Conservation (phyloP, 129 eudicot genomes). For the Cynara cardunculus region DNA sequence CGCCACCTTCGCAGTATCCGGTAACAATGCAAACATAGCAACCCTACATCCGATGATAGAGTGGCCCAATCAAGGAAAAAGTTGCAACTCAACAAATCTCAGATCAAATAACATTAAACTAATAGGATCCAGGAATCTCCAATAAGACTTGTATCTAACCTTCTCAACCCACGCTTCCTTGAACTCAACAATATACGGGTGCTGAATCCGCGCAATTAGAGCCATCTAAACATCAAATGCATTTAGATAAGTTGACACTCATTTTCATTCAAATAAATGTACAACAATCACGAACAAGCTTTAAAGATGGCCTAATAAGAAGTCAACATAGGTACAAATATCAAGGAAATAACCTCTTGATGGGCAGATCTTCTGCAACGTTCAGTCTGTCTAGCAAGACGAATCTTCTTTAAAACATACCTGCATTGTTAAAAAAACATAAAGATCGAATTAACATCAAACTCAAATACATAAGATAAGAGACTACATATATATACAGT, state of each 20-base stretch:
- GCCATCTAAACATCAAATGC: constrained; percentile 71
- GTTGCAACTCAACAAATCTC: constrained; percentile 2
- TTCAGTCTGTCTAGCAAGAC: constrained; percentile 98
- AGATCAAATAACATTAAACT: not conserved
- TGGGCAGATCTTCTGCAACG: constrained; percentile 98
- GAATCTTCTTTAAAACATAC: constrained; percentile 94
- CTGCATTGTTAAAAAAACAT: constrained; percentile 36
- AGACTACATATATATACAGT: not conserved
- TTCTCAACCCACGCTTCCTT: constrained; percentile 99
- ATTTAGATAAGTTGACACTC: not conserved
- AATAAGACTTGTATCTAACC: constrained; percentile 41
- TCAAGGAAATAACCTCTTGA: constrained; percentile 63
- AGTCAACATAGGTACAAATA: not conserved
- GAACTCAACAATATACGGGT: constrained; percentile 89
- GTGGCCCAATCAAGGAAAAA: not conserved
- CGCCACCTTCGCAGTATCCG: constrained; percentile 99
- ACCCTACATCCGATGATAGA: constrained; percentile 46
- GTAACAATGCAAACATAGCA: constrained; percentile 99
- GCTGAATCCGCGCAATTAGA: constrained; percentile 89
- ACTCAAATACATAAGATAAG: not conserved
- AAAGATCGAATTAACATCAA: constrained; percentile 1
- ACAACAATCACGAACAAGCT: constrained; percentile 2
- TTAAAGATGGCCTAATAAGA: not conserved
- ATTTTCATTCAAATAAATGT: not conserved
- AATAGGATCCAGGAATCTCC: not conserved